phyloP scores from a whole-genome alignment of 345 rosid genomes.

The Lepidium africanum region DNA sequence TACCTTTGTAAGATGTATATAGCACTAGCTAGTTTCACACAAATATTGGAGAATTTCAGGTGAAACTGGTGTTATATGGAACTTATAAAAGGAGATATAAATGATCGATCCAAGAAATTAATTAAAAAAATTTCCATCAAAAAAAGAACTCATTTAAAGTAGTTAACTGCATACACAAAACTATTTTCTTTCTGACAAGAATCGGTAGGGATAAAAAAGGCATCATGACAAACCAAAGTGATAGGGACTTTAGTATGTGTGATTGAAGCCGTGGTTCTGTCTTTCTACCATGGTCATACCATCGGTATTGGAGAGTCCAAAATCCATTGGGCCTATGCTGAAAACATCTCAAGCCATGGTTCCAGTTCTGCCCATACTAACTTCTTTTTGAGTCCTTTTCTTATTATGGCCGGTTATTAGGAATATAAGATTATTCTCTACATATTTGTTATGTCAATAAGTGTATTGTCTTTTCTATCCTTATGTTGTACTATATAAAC shows the following conservation, averaged over 20 bases:
- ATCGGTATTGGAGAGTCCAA: slow-evolving; percentile 51
- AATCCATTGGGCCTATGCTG: slow-evolving; percentile 73
- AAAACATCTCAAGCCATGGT: slow-evolving; percentile 20
- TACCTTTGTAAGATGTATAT: too few relatives aligned
- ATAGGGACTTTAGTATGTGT: slow-evolving; percentile 72
- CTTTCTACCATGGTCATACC: slow-evolving; percentile 70
- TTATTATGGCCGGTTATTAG: slow-evolving; percentile 54
- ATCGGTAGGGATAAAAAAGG: slow-evolving; percentile 44
- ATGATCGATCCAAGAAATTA: too few relatives aligned
- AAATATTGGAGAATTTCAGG: too few relatives aligned
- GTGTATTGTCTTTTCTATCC: too few relatives aligned
- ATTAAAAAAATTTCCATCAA: background rate
- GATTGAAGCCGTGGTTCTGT: slow-evolving; percentile 84
- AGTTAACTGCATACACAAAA: background rate
- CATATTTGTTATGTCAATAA: too few relatives aligned
- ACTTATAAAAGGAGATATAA: too few relatives aligned
- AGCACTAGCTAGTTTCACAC: too few relatives aligned
- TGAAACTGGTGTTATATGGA: too few relatives aligned
- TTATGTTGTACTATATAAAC: too few relatives aligned
- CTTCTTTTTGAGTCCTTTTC: slow-evolving; percentile 53
- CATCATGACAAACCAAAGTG: slow-evolving; percentile 72
- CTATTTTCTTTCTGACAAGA: slow-evolving; percentile 53
- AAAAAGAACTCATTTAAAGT: background rate
- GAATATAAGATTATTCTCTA: too few relatives aligned
- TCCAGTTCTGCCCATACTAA: slow-evolving; percentile 27